phyloP scores from a whole-genome alignment of 2,329 filamentous ascomycete genomes.

The Colletotrichum cordylinicola region DNA sequence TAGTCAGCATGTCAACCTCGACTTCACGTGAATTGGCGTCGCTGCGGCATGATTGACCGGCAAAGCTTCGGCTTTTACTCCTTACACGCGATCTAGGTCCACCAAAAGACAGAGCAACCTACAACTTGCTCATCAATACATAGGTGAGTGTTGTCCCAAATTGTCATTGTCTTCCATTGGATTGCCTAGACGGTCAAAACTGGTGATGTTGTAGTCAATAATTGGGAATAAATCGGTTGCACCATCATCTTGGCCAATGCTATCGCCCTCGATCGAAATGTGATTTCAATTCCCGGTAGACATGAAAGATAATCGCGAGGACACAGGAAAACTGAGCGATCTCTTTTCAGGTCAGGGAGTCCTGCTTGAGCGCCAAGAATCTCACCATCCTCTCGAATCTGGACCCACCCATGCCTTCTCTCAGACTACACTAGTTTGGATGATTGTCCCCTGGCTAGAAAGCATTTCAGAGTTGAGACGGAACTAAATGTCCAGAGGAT shows the following conservation, averaged over 20 bases:
- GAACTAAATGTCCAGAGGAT: too few relatives aligned
- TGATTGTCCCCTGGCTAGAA: background rate
- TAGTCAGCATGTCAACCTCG: slow-evolving; percentile 5
- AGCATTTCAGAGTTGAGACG: background rate
- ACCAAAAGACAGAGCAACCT: background rate
- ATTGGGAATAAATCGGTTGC: background rate
- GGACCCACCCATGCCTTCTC: background rate
- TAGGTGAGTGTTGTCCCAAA: background rate
- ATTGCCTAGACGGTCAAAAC: background rate
- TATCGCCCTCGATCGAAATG: background rate
- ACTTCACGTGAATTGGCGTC: slow-evolving; percentile 24
- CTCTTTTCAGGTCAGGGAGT: background rate
- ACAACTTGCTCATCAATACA: background rate
- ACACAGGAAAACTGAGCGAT: background rate
- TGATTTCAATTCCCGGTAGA: background rate
- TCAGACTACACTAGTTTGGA: background rate
- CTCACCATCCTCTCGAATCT: background rate
- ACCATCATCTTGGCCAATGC: background rate
- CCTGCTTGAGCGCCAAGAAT: background rate
- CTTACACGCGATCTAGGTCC: background rate
- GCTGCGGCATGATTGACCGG: background rate
- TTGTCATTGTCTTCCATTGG: background rate
- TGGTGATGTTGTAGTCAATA: background rate
- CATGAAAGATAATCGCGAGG: background rate
- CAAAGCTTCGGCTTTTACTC: background rate